phyloP scores from a whole-genome alignment of 495 filamentous ascomycete genomes.

The Penicillium manginii region DNA sequence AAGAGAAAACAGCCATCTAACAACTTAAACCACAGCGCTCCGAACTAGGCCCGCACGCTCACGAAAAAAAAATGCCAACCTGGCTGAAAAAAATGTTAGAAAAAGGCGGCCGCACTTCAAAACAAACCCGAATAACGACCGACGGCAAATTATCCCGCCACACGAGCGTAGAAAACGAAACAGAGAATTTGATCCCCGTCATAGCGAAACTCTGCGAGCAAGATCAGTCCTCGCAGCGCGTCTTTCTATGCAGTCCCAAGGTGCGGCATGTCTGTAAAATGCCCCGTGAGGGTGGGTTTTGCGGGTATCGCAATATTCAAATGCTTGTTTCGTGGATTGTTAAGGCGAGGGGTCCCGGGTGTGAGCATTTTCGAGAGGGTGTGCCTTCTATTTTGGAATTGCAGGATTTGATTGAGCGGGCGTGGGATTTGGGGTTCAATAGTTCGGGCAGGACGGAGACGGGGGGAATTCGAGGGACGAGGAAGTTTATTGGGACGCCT shows the following conservation, averaged over 20 bases:
- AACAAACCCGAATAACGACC: conserved; percentile 55
- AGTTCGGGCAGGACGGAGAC: conserved; percentile 74
- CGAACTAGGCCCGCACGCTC: conserved; percentile 83
- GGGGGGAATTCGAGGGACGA: conserved; percentile 81
- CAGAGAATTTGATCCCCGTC: conserved; percentile 70
- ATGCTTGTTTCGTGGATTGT: conserved; percentile 85
- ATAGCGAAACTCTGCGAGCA: conserved; percentile 72
- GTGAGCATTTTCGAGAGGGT: conserved; percentile 59
- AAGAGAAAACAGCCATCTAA: no score
- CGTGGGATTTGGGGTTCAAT: conserved; percentile 90
- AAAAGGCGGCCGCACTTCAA: conserved; percentile 60
- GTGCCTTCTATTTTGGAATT: conserved; percentile 82
- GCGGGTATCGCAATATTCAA: conserved; percentile 97
- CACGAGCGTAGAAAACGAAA: conserved; percentile 62
- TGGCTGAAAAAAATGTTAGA: conserved; percentile 74
- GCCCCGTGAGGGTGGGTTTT: conserved; percentile 83
- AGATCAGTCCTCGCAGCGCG: conserved; percentile 63
- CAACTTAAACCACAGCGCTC: conserved; percentile 32
- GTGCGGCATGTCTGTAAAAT: conserved; percentile 85
- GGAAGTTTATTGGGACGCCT: conserved; percentile 95
- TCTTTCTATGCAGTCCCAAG: conserved; percentile 78
- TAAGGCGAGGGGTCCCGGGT: conserved; percentile 56
- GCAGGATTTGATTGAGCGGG: conserved; percentile 86
- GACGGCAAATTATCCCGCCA: conserved; percentile 52
- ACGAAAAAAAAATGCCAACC: conserved; percentile 86